These are phyloP conservation scores for Aspergillus sclerotialis DNA, from an alignment of 2,329 filamentous ascomycete species.

Conservation along the genomic window DNA sequence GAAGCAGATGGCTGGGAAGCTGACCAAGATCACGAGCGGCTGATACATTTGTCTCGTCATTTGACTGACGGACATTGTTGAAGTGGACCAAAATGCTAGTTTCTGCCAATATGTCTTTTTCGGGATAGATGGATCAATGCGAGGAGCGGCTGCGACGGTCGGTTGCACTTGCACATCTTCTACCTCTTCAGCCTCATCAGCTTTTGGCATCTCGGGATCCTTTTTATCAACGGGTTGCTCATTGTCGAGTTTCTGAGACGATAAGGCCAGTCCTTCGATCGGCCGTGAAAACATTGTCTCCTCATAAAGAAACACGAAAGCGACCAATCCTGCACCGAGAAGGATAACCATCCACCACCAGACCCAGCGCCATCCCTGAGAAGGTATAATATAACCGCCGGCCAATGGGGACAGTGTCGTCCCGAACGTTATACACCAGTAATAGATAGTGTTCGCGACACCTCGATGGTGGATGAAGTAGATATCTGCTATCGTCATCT, in stretches of 20 bases:
- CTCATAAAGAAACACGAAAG: slow-evolving; percentile 40
- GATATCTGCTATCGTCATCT: slow-evolving; percentile 43
- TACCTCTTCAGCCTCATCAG: background rate
- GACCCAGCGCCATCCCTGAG: slow-evolving; percentile 45
- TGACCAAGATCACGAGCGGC: slow-evolving; percentile 22
- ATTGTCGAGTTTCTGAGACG: background rate
- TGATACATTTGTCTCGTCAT: slow-evolving; percentile 20
- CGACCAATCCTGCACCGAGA: slow-evolving; percentile 29
- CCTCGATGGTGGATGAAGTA: slow-evolving; percentile 45
- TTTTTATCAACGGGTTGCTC: background rate
- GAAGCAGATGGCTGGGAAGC: slow-evolving; percentile 46
- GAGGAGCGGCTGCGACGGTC: too few species aligned
- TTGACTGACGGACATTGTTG: slow-evolving; percentile 5
- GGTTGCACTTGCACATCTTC: background rate
- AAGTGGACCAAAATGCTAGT: slow-evolving; percentile 26
- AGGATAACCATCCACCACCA: slow-evolving; percentile 44
- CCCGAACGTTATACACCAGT: slow-evolving; percentile 26
- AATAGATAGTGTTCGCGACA: slow-evolving; percentile 42
- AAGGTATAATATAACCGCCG: slow-evolving; percentile 25
- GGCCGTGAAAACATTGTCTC: slow-evolving; percentile 25
- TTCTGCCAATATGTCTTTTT: slow-evolving; percentile 32
- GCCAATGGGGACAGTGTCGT: slow-evolving; percentile 1
- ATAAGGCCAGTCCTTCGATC: background rate
- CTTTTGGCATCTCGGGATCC: background rate
- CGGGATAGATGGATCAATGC: slow-evolving; percentile 1